Base-by-base conservation (phyloP, 2,329 filamentous ascomycete genomes). In the Cladobotryum protrusum region DNA sequence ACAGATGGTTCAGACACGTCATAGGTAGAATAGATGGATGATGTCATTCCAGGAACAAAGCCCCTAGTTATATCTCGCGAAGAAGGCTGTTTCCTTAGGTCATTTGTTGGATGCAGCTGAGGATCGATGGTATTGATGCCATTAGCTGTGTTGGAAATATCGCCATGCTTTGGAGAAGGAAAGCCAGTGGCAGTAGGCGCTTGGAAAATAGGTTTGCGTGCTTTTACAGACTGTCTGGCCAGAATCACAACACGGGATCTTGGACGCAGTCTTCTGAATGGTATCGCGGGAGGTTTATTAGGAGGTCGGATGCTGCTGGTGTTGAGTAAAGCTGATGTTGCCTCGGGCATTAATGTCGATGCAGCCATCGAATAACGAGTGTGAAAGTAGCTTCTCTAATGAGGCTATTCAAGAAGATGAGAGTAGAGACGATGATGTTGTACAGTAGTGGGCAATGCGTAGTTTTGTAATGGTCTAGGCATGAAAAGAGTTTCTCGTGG, bases 311-410 rank as follows among this genome's bases (percentile, higher is more conserved):
- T 48, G 45, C 44, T 56, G 39, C 41, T 54, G 14, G 53, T 52
- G 39, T 55, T 51, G n/a, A 54, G 49, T 48, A 57, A 49, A 33
- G 50, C 50, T 50, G 57, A 41, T 50, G 53, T 51, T 50, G 55
- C 54, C 48, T 61, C 57, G 18, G 57, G 51, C 40, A 63, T 63
- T 54, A 63, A 61, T 59, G 61, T 56, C 56, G 59, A 46, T 29
- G 55, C 49, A 55, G 55, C 56, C 66, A 70, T 69, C 42, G 43
- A 47, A 43, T 46, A 43, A 51, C 19, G 44, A 43, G 40, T 45
- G 46, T 42, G 44, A 48, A 15, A 48, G 45, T 13, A 47, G 33
- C 47, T 57, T 53, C 57, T 51, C 51, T 55, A 55, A 48, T 53
- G 55, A 54, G 46, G 37, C 50, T 61, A 59, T 57, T 59, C 51